Evolutionary conservation across 768 basidiomycete species (phyloP).

Genomic region (Rhizopogon rudus): DNA sequence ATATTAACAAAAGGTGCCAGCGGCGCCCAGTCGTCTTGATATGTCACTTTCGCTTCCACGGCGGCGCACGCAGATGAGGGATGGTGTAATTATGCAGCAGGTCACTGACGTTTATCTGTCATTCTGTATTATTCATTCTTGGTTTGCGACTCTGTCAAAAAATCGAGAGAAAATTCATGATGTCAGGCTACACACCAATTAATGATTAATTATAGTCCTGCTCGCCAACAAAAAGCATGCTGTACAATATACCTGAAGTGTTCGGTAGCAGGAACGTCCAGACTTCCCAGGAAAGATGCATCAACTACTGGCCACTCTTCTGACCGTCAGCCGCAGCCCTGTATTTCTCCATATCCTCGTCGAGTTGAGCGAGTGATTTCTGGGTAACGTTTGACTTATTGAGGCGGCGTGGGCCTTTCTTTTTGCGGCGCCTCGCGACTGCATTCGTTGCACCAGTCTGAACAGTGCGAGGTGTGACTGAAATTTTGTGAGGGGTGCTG

Average conservation of each 20-base stretch:
- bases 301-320: constrained; percentile 6
- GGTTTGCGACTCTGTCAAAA: neutral
- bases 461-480: constrained; percentile 4
- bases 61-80: too few relatives aligned
- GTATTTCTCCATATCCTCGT: constrained; percentile 81
- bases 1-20: neutral
- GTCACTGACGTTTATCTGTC: neutral
- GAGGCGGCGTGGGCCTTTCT: constrained; percentile 72
- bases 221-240: neutral
- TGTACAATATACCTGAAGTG: constrained; percentile 1
- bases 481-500: constrained; percentile 15
- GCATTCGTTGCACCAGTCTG: constrained; percentile 20
- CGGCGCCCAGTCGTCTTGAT: neutral
- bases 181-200: neutral
- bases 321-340: constrained; percentile 35
- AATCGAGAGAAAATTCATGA: neutral
- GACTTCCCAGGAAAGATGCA: neutral
- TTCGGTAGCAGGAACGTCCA: neutral
- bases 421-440: constrained; percentile 39
- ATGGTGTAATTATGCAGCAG: neutral
- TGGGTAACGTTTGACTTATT: constrained; percentile 40
- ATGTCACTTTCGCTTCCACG: neutral
- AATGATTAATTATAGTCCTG: neutral
- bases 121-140: too few relatives aligned
- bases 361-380: constrained; percentile 53